These are phyloP conservation scores for Cutaneotrichosporon sp. DNA, from an alignment of 1,284 basidiomycete species.

Conservation along the genomic window DNA sequence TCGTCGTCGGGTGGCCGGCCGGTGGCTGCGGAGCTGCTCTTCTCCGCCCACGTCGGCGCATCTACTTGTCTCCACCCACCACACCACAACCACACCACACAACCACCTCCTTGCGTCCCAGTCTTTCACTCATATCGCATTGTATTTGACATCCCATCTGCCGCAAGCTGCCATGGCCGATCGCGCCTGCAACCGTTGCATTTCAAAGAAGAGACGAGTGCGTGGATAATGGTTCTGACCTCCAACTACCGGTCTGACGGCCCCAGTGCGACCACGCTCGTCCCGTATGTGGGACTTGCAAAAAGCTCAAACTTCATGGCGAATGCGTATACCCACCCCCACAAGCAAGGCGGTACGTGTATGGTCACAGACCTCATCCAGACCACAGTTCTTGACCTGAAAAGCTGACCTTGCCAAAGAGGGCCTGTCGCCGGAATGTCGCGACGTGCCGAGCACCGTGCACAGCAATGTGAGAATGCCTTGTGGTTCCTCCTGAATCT, in stretches of 20 bases:
- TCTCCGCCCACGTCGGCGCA: too few relatives aligned
- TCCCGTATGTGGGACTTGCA: slow-evolving; percentile 19
- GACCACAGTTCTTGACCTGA: background rate
- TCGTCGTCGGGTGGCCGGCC: too few relatives aligned
- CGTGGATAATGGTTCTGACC: background rate
- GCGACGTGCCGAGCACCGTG: slow-evolving; percentile 17
- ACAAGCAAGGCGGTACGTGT: slow-evolving; percentile 19
- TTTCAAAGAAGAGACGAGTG: slow-evolving; percentile 21
- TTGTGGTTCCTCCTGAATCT: slow-evolving; percentile 17
- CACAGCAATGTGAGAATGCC: slow-evolving; percentile 20
- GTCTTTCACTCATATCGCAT: too few relatives aligned
- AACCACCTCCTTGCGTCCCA: too few relatives aligned
- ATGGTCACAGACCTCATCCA: background rate
- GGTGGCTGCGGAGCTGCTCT: too few relatives aligned
- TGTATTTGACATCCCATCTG: too few relatives aligned
- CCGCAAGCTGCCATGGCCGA: background rate
- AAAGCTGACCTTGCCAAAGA: background rate
- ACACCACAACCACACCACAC: too few relatives aligned
- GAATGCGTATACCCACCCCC: slow-evolving; percentile 20
- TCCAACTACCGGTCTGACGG: background rate
- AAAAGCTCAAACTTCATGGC: slow-evolving; percentile 14
- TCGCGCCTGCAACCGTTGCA: slow-evolving; percentile 23
- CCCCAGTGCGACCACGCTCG: slow-evolving; percentile 22
- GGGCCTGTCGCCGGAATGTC: slow-evolving; percentile 21
- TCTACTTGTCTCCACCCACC: too few relatives aligned